Evolutionary conservation across 768 basidiomycete genomes (phyloP).

Genomic region (Leucosporidium scottii): DNA sequence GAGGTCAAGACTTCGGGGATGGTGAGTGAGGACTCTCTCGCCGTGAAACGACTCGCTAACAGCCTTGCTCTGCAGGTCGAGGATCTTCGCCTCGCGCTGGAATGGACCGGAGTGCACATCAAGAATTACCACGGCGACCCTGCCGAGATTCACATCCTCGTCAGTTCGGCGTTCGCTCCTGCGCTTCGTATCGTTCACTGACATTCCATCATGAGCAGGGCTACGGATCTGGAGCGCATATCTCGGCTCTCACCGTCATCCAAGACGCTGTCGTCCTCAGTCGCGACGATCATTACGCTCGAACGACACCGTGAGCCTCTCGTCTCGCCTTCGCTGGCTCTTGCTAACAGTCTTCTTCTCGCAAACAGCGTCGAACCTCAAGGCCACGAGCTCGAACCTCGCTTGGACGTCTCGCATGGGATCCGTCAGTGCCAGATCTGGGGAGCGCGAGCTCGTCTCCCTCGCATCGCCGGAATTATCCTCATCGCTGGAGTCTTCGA

Average conservation of each 20-base stretch:
- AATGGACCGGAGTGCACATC: constrained; percentile 27
- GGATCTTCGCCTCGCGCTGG: constrained; percentile 27
- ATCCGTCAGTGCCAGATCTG: constrained; percentile 28
- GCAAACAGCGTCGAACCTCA: too few species aligned
- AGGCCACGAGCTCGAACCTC: background rate
- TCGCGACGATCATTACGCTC: constrained; percentile 16
- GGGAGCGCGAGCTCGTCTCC: constrained; percentile 27
- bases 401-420: constrained; percentile 22
- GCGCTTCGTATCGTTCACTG: background rate
- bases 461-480: constrained; percentile 31
- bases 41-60: background rate
- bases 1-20: constrained; percentile 12
- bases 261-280: constrained; percentile 37
- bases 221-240: constrained; percentile 35
- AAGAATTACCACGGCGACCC: constrained; percentile 30
- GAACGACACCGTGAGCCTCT: background rate
- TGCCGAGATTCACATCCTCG: constrained; percentile 21
- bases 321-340: background rate
- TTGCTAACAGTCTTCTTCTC: too few species aligned
- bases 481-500: constrained; percentile 33
- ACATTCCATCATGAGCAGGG: constrained; percentile 1
- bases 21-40: background rate
- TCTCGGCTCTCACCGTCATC: constrained; percentile 22
- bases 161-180: background rate
- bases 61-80: constrained; percentile 16